Evolutionary conservation across 345 rosid genomes (phyloP), one percentile per base, ranked within the genome.

Genomic region (Eutrema yunnanense): DNA sequence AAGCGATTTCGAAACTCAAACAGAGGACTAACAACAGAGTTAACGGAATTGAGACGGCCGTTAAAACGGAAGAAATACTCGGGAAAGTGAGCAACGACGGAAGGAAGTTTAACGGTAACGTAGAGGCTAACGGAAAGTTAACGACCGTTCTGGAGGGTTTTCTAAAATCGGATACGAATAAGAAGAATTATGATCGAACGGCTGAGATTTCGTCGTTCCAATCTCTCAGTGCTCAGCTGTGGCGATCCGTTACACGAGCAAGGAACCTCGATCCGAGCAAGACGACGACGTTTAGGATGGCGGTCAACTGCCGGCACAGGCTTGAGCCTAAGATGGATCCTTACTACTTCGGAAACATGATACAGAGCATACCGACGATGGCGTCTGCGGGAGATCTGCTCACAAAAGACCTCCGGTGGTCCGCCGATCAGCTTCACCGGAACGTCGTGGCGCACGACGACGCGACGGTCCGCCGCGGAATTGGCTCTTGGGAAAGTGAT

Each of bases 281-380:
- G 64, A 73, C 74, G 81, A 88, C 99, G 43, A 92, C 96, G 78
- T 88, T 92, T 71, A 82, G 99, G 4, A 89, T 92, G 99, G 97
- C 99, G 0, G 93, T 90, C 6, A 95, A 95, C 74, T 95, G 97
- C 81, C 84, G 99, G 6, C 99, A 86, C 86, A 69, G 99, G 30
- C 84, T 95, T 3, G 84, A 88, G 72, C 97, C 97, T 32, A 79
- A 76, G 82, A 73, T 95, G 26, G 83, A 85, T 56, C 77, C 88
- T 5, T 79, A 79, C 83, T 95, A 95, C 74, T 95, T 95, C 67
- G 99, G 99, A 0, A 95, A 95, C 84, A 88, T 93, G 32, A 95
- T 95, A 47, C 99, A 92, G 85, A 95, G 99, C 84, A 92, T 87
- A 74, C 95, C 96, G 46, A 92, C 96, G 1, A 36, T 66, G 0